These are phyloP conservation scores for Jasminum sambac DNA, from an alignment of 257 asterid genomes.

Conservation along the genomic window DNA sequence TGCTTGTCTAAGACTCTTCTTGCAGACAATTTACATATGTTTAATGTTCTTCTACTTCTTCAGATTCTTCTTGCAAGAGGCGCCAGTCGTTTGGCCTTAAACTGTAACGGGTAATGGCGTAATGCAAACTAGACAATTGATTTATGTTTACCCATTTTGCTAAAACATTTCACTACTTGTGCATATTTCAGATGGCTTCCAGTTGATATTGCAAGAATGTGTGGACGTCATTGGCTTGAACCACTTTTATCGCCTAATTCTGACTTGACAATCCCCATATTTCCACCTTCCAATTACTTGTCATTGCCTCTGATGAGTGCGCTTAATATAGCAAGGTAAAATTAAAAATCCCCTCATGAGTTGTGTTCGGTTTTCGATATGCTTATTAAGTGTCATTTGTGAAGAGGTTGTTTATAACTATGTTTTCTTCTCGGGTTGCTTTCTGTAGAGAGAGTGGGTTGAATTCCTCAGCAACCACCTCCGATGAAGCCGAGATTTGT, in stretches of 20 bases:
- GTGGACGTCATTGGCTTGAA: constrained; percentile 99
- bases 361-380: too few species aligned
- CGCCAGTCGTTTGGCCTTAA: constrained; percentile 83
- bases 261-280: constrained; percentile 55
- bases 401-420: background rate
- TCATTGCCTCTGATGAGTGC: constrained; percentile 93
- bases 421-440: background rate
- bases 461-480: constrained; percentile 59
- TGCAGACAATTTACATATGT: background rate
- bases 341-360: background rate
- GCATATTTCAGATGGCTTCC: constrained; percentile 90
- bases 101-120: constrained; percentile 88
- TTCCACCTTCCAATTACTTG: constrained; percentile 81
- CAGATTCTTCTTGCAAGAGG: constrained; percentile 93
- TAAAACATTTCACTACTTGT: constrained; percentile 9
- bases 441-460: constrained; percentile 74
- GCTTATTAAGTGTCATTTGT: background rate
- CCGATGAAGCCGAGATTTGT: constrained; percentile 83
- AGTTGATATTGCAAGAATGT: constrained; percentile 88
- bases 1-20: constrained; percentile 4
- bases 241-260: constrained; percentile 73
- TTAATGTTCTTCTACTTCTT: constrained; percentile 23
- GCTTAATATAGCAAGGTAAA: constrained; percentile 87
- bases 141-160: background rate
- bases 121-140: background rate